A percentile compares a stretch with the other conserved stretches of the same genome.
phyloP scores from a whole-genome alignment of 495 filamentous ascomycete species.

The Hypomontagnella submonticulosa region DNA sequence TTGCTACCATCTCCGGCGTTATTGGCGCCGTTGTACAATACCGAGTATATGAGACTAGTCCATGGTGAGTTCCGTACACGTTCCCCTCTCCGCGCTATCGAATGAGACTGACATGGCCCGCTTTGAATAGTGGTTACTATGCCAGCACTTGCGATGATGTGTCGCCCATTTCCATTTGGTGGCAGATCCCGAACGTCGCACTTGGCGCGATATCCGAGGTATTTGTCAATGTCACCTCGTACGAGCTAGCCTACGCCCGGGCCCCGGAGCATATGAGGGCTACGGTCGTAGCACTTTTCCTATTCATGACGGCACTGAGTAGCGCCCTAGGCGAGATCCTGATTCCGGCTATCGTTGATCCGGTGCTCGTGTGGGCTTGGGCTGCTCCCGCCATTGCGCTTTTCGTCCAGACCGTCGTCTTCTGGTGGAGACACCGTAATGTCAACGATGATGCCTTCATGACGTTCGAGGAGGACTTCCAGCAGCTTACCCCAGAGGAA shows the following conservation, averaged over 20 bases:
- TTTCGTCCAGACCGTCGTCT: slow-evolving; percentile 59
- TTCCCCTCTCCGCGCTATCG: background rate
- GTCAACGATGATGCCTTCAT: slow-evolving; percentile 61
- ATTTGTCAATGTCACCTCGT: slow-evolving; percentile 69
- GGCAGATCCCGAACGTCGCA: slow-evolving; percentile 56
- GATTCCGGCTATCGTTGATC: slow-evolving; percentile 65
- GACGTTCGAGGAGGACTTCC: slow-evolving; percentile 41
- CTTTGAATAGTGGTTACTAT: slow-evolving; percentile 49
- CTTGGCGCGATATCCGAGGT: slow-evolving; percentile 67
- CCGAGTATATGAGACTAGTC: slow-evolving; percentile 68
- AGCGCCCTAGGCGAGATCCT: slow-evolving; percentile 65
- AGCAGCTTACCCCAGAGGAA: background rate
- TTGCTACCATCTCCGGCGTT: slow-evolving; percentile 59
- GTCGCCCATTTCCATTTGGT: slow-evolving; percentile 65
- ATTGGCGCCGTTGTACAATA: slow-evolving; percentile 74
- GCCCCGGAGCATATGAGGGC: slow-evolving; percentile 69
- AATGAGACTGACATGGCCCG: slow-evolving; percentile 23
- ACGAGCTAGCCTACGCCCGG: slow-evolving; percentile 72
- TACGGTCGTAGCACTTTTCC: slow-evolving; percentile 67
- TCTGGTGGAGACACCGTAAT: slow-evolving; percentile 58
- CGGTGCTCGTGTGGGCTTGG: slow-evolving; percentile 65
- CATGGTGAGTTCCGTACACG: slow-evolving; percentile 51
- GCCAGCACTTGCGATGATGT: slow-evolving; percentile 57
- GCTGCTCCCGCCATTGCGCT: slow-evolving; percentile 61
- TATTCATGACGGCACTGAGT: slow-evolving; percentile 63